These are phyloP conservation scores for Candida suzukii DNA, from an alignment of 805 yeast species.

Conservation along the genomic window DNA sequence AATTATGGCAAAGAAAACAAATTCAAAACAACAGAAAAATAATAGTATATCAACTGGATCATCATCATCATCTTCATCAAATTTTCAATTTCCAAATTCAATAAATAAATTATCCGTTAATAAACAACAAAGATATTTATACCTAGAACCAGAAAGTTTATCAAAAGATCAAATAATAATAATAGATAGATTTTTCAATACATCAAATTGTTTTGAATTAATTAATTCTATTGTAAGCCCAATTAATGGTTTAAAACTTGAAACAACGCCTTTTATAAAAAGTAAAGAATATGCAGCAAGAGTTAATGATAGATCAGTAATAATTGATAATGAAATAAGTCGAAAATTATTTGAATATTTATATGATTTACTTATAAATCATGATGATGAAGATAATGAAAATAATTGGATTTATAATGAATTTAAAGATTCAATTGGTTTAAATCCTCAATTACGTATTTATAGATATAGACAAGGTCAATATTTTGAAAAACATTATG, in stretches of 20 bases:
- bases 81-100: too few species aligned
- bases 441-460: slow-evolving; percentile 49
- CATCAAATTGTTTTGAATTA: slow-evolving; percentile 31
- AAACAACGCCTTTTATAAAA: slow-evolving; percentile 42
- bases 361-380: slow-evolving; percentile 22
- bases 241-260: slow-evolving; percentile 20
- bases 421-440: slow-evolving; percentile 35
- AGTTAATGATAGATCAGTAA: slow-evolving; percentile 42
- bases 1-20: too few species aligned
- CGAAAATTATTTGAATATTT: slow-evolving; percentile 38
- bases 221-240: slow-evolving; percentile 22
- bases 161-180: slow-evolving; percentile 32
- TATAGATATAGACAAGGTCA: slow-evolving; percentile 53
- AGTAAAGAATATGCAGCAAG: slow-evolving; percentile 51
- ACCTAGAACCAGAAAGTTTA: slow-evolving; percentile 8
- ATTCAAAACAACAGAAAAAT: too few species aligned
- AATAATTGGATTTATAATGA: slow-evolving; percentile 15
- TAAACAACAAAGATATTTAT: not conserved
- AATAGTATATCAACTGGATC: too few species aligned
- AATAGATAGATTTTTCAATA: slow-evolving; percentile 31
- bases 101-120: too few species aligned
- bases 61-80: too few species aligned
- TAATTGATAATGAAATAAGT: slow-evolving; percentile 32
- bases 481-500: slow-evolving; percentile 55
- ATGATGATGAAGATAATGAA: slow-evolving; percentile 7